phyloP scores from a whole-genome alignment of 176 grass and related monocot genomes.

The Puya raimondii region DNA sequence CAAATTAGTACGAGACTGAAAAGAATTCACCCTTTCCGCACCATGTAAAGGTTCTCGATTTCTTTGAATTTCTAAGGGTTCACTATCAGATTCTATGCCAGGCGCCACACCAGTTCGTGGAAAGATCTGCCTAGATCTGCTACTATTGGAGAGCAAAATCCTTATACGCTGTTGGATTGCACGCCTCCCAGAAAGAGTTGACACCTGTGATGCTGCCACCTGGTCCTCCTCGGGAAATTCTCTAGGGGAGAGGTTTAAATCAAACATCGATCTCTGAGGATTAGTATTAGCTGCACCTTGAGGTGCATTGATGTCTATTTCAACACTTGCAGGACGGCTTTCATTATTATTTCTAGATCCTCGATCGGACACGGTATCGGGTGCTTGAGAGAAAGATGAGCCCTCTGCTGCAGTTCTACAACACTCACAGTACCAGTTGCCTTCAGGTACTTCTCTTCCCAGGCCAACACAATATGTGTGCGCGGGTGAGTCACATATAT shows the following conservation, averaged over 20 bases:
- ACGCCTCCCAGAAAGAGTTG: constrained; percentile 47
- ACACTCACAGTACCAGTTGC: constrained; percentile 89
- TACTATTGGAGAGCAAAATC: constrained; percentile 34
- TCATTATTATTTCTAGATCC: constrained; percentile 3
- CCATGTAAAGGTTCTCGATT: constrained; percentile 9
- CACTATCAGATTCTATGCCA: background rate
- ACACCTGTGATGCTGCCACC: constrained; percentile 26
- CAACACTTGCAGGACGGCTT: constrained; percentile 8
- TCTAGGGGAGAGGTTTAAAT: constrained; percentile 75
- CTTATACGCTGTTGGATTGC: constrained; percentile 41
- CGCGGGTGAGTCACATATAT: constrained; percentile 94
- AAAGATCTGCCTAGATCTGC: constrained; percentile 11
- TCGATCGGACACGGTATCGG: constrained; percentile 8
- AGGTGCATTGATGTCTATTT: constrained; percentile 10
- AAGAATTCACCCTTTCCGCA: constrained; percentile 20
- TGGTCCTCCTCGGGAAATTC: constrained; percentile 36
- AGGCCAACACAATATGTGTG: constrained; percentile 96
- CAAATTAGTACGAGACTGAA: constrained; percentile 33
- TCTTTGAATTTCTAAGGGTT: constrained; percentile 20
- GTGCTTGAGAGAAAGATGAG: constrained; percentile 26
- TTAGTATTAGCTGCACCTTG: constrained; percentile 13
- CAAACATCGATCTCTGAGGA: constrained; percentile 30
- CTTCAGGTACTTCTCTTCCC: constrained; percentile 81
- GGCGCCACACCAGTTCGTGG: background rate
- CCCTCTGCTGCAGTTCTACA: constrained; percentile 51